phyloP scores from a whole-genome alignment of 2,329 filamentous ascomycete genomes.

The Talaromyces sp. region DNA sequence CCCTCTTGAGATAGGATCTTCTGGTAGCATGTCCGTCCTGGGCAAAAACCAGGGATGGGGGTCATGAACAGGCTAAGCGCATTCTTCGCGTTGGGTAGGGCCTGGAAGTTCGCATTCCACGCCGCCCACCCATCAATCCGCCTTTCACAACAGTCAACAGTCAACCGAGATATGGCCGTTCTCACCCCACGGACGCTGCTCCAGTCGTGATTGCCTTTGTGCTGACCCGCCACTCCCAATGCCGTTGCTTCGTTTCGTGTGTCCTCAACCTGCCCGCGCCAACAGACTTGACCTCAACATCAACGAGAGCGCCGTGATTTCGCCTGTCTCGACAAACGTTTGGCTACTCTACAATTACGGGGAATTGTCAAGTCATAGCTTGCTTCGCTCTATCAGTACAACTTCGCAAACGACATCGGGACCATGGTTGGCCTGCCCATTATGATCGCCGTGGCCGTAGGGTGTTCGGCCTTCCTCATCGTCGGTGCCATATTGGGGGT shows the following conservation, averaged over 20 bases:
- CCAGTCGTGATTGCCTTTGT: neutral
- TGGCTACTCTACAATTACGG: neutral
- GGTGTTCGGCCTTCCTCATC: constrained; percentile 29
- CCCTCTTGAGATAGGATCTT: constrained; percentile 5
- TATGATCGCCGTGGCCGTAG: constrained; percentile 32
- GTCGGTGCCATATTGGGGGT: constrained; percentile 27
- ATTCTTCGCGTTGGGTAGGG: constrained; percentile 12
- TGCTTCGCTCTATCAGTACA: neutral
- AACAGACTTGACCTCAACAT: neutral
- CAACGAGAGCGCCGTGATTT: neutral
- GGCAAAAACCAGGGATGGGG: neutral
- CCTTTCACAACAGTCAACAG: constrained; percentile 11
- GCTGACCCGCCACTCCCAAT: constrained; percentile 1
- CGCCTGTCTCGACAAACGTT: neutral
- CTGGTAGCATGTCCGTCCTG: neutral
- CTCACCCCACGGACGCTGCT: neutral
- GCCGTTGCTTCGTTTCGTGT: constrained; percentile 1
- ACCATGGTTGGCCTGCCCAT: constrained; percentile 30
- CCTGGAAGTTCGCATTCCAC: constrained; percentile 11
- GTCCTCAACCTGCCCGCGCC: constrained; percentile 3
- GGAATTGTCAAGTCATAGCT: neutral
- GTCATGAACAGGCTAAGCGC: neutral
- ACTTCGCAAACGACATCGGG: neutral
- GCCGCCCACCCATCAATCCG: neutral
- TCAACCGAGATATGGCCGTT: neutral